These are phyloP conservation scores for Athelia psychrophila DNA, from an alignment of 1,284 basidiomycete genomes.

Conservation along the genomic window DNA sequence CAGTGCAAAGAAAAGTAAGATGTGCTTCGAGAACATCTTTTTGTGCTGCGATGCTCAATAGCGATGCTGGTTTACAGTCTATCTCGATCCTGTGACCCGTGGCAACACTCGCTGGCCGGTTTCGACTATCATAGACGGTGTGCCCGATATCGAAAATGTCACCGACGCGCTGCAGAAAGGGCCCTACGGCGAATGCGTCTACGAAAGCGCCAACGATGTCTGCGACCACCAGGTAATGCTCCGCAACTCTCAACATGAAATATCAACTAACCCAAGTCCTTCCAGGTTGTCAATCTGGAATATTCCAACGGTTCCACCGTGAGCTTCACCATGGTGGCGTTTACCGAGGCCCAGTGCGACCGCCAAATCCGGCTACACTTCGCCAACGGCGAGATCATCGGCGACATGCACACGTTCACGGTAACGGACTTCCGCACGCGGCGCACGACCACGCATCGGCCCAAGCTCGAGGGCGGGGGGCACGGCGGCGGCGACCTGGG, in stretches of 20 bases:
- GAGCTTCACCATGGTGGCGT: conserved; percentile 83
- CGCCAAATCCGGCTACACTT: conserved; percentile 80
- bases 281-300: conserved; percentile 75
- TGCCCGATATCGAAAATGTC: conserved; percentile 78
- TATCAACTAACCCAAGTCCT: not conserved
- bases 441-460: conserved; percentile 44
- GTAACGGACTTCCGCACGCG: conserved; percentile 75
- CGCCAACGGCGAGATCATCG: conserved; percentile 79
- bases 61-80: conserved; percentile 46
- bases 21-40: conserved; percentile 9
- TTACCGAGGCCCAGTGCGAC: conserved; percentile 66
- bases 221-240: conserved; percentile 64
- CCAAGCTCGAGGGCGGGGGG: conserved; percentile 57
- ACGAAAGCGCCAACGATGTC: conserved; percentile 79
- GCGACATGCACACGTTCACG: conserved; percentile 74
- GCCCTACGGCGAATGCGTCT: conserved; percentile 82
- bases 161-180: conserved; percentile 58
- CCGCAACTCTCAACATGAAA: not conserved
- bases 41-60: conserved; percentile 3
- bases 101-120: conserved; percentile 65
- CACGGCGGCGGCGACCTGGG: conserved; percentile 84
- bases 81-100: conserved; percentile 59
- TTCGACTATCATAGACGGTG: conserved; percentile 66
- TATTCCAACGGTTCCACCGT: conserved; percentile 75
- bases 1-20: conserved; percentile 76